phyloP scores from a whole-genome alignment of 2,329 filamentous ascomycete species.

The Epichloe gansuensis region DNA sequence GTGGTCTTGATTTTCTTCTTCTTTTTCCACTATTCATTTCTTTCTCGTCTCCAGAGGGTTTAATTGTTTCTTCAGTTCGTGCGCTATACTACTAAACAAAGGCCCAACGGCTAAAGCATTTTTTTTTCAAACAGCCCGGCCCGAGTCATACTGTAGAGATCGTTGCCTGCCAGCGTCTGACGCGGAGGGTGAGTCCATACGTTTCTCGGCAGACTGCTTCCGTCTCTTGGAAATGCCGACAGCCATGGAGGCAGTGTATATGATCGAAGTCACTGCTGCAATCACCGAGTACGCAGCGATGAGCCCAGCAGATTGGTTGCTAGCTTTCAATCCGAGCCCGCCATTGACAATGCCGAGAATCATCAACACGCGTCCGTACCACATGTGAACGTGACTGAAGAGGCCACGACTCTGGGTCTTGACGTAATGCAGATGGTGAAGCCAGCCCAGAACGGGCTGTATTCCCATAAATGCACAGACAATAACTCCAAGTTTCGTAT shows the following conservation, averaged over 20 bases:
- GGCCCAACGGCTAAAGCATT: too few species aligned
- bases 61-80: too few species aligned
- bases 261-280: constrained; percentile 32
- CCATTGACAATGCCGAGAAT: constrained; percentile 49
- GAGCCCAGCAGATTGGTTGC: constrained; percentile 26
- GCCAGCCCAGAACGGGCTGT: constrained; percentile 43
- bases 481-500: constrained; percentile 44
- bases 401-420: constrained; percentile 33
- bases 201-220: not conserved
- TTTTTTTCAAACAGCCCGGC: not conserved
- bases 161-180: not conserved
- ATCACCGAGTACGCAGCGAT: constrained; percentile 44
- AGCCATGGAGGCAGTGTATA: constrained; percentile 26
- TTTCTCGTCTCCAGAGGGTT: not conserved
- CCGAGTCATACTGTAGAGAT: not conserved
- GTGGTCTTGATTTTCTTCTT: not conserved
- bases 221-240: not conserved
- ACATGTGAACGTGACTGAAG: constrained; percentile 46
- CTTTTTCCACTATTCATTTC: not conserved
- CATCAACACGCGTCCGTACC: constrained; percentile 47
- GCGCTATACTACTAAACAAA: too few species aligned
- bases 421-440: constrained; percentile 44
- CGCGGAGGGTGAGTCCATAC: not conserved
- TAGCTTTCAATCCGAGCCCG: constrained; percentile 44
- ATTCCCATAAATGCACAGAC: constrained; percentile 40